phyloP scores from a whole-genome alignment of 1,139 yeast genomes.

The Debaryomyces psychrophilus region DNA sequence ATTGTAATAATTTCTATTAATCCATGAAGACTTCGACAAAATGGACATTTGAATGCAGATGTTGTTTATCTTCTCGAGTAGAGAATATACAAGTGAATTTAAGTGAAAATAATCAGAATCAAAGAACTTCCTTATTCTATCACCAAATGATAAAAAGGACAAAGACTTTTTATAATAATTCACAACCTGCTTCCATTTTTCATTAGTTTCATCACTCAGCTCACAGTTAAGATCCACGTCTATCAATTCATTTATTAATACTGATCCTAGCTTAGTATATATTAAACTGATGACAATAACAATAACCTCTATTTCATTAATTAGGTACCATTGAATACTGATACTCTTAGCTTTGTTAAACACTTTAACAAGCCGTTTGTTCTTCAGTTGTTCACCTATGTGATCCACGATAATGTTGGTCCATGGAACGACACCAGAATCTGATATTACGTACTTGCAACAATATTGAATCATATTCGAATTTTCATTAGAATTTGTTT shows the following conservation, averaged over 20 bases:
- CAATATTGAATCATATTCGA: slow-evolving; percentile 11
- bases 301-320: slow-evolving; percentile 33
- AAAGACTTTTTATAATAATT: slow-evolving; percentile 36
- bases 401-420: slow-evolving; percentile 7
- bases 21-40: slow-evolving; percentile 44
- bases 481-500: slow-evolving; percentile 6
- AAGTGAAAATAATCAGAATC: slow-evolving; percentile 12
- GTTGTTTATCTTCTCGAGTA: slow-evolving; percentile 33
- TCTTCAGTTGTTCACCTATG: slow-evolving; percentile 1
- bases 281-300: slow-evolving; percentile 31
- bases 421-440: slow-evolving; percentile 23
- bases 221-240: slow-evolving; percentile 22
- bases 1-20: slow-evolving; percentile 36
- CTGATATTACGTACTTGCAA: slow-evolving; percentile 3
- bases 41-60: slow-evolving; percentile 46
- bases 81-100: slow-evolving; percentile 23
- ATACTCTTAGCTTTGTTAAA: background rate
- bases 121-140: slow-evolving; percentile 5
- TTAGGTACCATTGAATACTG: slow-evolving; percentile 30
- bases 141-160: slow-evolving; percentile 32
- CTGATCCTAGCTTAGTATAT: slow-evolving; percentile 41
- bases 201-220: slow-evolving; percentile 20
- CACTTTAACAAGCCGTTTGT: slow-evolving; percentile 7
- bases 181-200: slow-evolving; percentile 44
- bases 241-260: slow-evolving; percentile 39